Evolutionary conservation across 108 stramenopile species (phyloP).

Genomic region (Conticribra guillardii): DNA sequence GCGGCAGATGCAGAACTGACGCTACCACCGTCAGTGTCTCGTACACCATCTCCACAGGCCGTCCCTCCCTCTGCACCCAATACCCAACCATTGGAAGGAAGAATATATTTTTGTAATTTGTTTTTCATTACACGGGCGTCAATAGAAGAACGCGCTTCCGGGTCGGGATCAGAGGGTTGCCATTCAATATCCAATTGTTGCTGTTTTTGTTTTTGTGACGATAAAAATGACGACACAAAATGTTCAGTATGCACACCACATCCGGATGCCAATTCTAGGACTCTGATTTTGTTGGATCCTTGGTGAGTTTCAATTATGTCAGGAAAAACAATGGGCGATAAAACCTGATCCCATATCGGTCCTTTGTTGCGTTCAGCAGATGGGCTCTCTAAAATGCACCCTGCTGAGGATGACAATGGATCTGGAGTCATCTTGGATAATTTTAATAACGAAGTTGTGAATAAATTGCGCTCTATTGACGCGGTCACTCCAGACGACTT

Average conservation of each 20-base stretch:
- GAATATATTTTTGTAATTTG: neutral
- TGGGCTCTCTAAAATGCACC: constrained; percentile 69
- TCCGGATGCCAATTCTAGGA: constrained; percentile 77
- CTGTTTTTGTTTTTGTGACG: neutral
- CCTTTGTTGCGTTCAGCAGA: constrained; percentile 86
- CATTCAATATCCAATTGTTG: constrained; percentile 21
- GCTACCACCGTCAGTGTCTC: constrained; percentile 32
- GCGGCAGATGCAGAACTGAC: neutral
- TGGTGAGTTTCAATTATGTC: constrained; percentile 12
- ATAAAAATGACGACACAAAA: constrained; percentile 29
- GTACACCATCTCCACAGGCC: constrained; percentile 25
- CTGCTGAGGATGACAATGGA: no score
- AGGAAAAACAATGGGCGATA: constrained; percentile 47
- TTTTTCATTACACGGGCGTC: constrained; percentile 28
- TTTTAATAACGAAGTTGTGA: no score
- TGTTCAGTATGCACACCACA: constrained; percentile 65
- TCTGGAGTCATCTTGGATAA: no score
- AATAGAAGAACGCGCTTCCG: constrained; percentile 20
- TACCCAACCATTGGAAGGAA: constrained; percentile 21
- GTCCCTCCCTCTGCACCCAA: constrained; percentile 25
- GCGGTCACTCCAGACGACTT: no score
- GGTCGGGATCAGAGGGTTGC: constrained; percentile 46
- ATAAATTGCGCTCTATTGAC: no score
- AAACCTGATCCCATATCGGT: constrained; percentile 70
- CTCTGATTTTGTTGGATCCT: constrained; percentile 12